Base-by-base conservation (phyloP, 2,329 filamentous ascomycete genomes). In the Alternaria metachromatica region DNA sequence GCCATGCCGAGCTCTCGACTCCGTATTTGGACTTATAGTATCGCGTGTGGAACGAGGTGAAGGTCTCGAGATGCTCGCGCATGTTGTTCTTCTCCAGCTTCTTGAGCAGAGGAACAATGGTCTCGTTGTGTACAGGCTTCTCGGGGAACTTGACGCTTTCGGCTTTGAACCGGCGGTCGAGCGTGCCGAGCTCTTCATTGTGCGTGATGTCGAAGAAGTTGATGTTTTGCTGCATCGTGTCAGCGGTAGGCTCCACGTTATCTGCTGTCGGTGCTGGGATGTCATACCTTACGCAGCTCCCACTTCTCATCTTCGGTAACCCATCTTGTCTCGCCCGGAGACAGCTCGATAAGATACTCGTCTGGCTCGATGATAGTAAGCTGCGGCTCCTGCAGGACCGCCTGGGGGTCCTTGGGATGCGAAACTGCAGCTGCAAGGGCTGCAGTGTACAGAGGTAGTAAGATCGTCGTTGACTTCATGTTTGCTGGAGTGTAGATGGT, bases 141-240 rank as follows among this genome's bases (percentile, higher is more conserved):
- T 86, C 82, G 2, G 93, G 94, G 77, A 90, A 96, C 50, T 81
- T 84, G 68, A 90, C 84, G 65, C 86, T 83, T 61, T 82, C 64
- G 13, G 69, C 61, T 13, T 60, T 68, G 33, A 73, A 58, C 46
- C 73, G 64, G 58, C 61, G 55, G 57, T 75, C 77, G 28, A 75
- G 79, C 63, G 80, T 78, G 63, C 91, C 92, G 66, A 92, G 86
- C 54, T 91, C 86, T 55, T 85, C 84, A 60, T 89, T 88, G 45
- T 93, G 87, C 64, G 96, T 97, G 75, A 98, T 94, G 82, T 98
- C 95, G 87, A 98, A 96, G 85, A 98, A 98, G 75, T 90, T 92
- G 70, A 90, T 86, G 74, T 94, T 94, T 77, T 92, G 87, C 93
- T 96, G 72, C 2, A 10, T 5, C n/a, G 48, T 63, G 66, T 79